These are phyloP conservation scores for Ceratobasidium sp. DNA, from an alignment of 1,284 basidiomycete species.

Conservation along the genomic window DNA sequence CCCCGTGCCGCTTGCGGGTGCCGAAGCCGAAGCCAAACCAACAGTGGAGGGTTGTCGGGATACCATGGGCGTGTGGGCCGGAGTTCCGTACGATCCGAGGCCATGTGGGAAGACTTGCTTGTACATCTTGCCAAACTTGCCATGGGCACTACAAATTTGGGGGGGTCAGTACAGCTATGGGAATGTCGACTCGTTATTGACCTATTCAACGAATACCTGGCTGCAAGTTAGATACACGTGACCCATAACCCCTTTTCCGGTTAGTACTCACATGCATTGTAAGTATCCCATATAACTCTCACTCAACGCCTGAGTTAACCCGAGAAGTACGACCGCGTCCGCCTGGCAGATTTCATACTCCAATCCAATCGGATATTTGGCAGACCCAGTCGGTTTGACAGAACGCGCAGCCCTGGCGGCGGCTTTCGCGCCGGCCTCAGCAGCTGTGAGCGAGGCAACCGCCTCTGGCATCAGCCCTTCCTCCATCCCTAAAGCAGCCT, in stretches of 20 bases:
- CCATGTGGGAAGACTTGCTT: conserved; percentile 77
- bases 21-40: conserved; percentile 23
- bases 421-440: conserved; percentile 70
- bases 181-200: conserved; percentile 49
- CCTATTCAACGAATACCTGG: conserved; percentile 70
- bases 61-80: conserved; percentile 59
- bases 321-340: conserved; percentile 73
- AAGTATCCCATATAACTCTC: conserved; percentile 75
- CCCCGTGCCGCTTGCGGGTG: neutral
- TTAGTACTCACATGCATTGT: conserved; percentile 69
- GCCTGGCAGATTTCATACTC: conserved; percentile 80
- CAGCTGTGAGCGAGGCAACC: conserved; percentile 61
- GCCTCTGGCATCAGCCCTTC: conserved; percentile 68
- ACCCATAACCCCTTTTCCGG: neutral
- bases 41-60: conserved; percentile 56
- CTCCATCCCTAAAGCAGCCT: conserved; percentile 84
- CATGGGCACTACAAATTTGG: conserved; percentile 65
- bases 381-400: conserved; percentile 52
- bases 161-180: conserved; percentile 26
- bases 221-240: conserved; percentile 19
- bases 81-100: conserved; percentile 64
- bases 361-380: conserved; percentile 65
- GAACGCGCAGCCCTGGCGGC: conserved; percentile 62
- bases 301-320: conserved; percentile 72
- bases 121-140: conserved; percentile 78